Conservation (phyloP, 768 basidiomycete species). For the Rhizopogon vinicolor region DNA sequence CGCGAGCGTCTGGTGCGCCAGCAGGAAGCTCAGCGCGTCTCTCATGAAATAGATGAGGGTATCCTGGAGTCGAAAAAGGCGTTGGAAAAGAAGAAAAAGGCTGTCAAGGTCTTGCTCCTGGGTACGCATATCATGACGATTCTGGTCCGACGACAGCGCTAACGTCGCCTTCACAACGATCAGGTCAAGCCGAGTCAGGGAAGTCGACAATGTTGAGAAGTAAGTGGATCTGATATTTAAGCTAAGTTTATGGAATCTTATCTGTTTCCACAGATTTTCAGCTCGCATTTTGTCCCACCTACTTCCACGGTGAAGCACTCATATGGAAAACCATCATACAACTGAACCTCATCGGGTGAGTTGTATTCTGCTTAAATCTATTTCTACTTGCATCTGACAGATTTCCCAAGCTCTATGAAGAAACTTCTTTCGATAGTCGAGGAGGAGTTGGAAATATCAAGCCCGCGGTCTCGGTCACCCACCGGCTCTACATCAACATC, state of each 20-base stretch:
- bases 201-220: slow-evolving; percentile 29
- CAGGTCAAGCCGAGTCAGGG: slow-evolving; percentile 27
- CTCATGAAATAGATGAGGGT: slow-evolving; percentile 23
- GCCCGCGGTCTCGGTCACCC: slow-evolving; percentile 10
- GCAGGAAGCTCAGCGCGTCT: slow-evolving; percentile 19
- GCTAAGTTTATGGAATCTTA: not conserved
- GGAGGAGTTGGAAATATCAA: slow-evolving; percentile 38
- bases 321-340: slow-evolving; percentile 66
- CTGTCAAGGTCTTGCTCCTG: slow-evolving; percentile 24
- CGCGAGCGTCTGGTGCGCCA: slow-evolving; percentile 10
- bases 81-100: slow-evolving; percentile 20
- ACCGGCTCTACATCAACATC: slow-evolving; percentile 26
- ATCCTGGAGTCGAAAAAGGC: slow-evolving; percentile 21
- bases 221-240: not conserved
- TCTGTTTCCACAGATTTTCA: slow-evolving; percentile 50
- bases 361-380: not conserved
- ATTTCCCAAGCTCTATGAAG: slow-evolving; percentile 46
- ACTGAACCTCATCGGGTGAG: slow-evolving; percentile 62
- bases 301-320: slow-evolving; percentile 51
- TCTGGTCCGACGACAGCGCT: not conserved
- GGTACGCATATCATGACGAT: not conserved
- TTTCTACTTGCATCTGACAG: not conserved
- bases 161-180: not conserved
- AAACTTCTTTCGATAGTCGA: slow-evolving; percentile 50
- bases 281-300: slow-evolving; percentile 55